Percentiles rank a stretch among this genome's conserved stretches.
Evolutionary conservation across 768 basidiomycete genomes (phyloP).

Genomic region (Artomyces pyxidatus): DNA sequence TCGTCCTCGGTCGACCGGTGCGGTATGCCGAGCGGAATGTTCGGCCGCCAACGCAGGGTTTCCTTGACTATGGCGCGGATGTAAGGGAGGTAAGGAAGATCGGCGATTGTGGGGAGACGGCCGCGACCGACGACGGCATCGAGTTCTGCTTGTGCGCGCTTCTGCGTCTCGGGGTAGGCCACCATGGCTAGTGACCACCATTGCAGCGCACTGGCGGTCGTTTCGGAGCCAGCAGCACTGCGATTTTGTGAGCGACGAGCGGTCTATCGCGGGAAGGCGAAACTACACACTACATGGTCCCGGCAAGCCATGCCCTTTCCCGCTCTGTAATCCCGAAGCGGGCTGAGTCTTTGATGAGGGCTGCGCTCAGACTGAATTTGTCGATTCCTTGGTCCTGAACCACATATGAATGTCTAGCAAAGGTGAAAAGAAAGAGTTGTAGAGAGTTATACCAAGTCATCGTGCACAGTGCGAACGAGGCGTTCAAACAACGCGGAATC

Average conservation of each 20-base stretch:
- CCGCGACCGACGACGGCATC: conserved; percentile 6
- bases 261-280: neutral
- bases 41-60: conserved; percentile 5
- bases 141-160: conserved; percentile 3
- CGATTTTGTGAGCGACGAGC: neutral
- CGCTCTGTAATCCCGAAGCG: conserved; percentile 5
- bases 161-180: conserved; percentile 1
- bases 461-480: conserved; percentile 5
- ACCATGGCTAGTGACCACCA: conserved; percentile 9
- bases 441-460: conserved; percentile 10
- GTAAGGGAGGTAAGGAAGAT: conserved; percentile 5
- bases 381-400: conserved; percentile 8
- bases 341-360: conserved; percentile 6
- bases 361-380: conserved; percentile 2
- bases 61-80: conserved; percentile 14
- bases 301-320: conserved; percentile 6
- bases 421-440: too few relatives aligned
- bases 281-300: conserved; percentile 3
- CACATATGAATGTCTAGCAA: too few relatives aligned
- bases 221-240: conserved; percentile 1
- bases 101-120: conserved; percentile 8
- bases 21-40: conserved; percentile 7
- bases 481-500: conserved; percentile 11
- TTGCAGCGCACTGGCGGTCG: neutral
- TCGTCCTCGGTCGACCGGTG: conserved; percentile 20